These are phyloP conservation scores for Austroboletus novae-zelandiae DNA, from an alignment of 1,284 basidiomycete genomes.

Conservation along the genomic window DNA sequence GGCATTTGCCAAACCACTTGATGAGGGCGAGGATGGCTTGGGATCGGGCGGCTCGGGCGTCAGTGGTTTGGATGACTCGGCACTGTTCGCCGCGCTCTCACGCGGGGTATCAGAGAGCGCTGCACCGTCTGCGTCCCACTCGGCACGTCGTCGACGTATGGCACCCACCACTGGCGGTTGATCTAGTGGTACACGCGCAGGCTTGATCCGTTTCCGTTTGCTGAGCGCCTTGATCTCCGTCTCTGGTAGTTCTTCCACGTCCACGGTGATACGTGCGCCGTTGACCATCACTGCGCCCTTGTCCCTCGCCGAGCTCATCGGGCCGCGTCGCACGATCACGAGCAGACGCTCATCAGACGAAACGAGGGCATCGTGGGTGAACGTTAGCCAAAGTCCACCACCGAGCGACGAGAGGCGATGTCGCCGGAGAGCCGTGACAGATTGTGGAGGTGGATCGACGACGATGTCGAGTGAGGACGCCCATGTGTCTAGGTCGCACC, in stretches of 20 bases:
- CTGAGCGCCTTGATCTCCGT: constrained; percentile 83
- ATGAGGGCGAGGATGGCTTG: constrained; percentile 4
- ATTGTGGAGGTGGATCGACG: constrained; percentile 90
- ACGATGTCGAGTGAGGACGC: constrained; percentile 84
- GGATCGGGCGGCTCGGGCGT: constrained; percentile 20
- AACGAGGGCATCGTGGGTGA: constrained; percentile 82
- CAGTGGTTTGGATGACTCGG: constrained; percentile 26
- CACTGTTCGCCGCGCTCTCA: constrained; percentile 23
- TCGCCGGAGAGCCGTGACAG: constrained; percentile 80
- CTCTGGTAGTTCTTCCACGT: constrained; percentile 88
- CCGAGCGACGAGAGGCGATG: constrained; percentile 87
- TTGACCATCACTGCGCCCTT: constrained; percentile 87
- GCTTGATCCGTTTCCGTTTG: constrained; percentile 86
- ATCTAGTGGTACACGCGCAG: constrained; percentile 86
- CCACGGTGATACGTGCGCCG: constrained; percentile 83
- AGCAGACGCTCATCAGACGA: constrained; percentile 76
- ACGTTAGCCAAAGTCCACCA: constrained; percentile 94
- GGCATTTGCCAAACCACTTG: neutral
- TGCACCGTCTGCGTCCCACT: constrained; percentile 53
- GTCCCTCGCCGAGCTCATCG: constrained; percentile 56
- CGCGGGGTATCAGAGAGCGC: constrained; percentile 10
- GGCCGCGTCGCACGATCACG: constrained; percentile 76
- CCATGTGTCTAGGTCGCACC: constrained; percentile 95
- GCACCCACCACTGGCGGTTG: constrained; percentile 81
- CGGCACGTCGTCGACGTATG: constrained; percentile 64